Percentiles rank a stretch among this genome's conserved stretches.
phyloP scores from a whole-genome alignment of 2,329 filamentous ascomycete genomes.

The Beauveria sp. region DNA sequence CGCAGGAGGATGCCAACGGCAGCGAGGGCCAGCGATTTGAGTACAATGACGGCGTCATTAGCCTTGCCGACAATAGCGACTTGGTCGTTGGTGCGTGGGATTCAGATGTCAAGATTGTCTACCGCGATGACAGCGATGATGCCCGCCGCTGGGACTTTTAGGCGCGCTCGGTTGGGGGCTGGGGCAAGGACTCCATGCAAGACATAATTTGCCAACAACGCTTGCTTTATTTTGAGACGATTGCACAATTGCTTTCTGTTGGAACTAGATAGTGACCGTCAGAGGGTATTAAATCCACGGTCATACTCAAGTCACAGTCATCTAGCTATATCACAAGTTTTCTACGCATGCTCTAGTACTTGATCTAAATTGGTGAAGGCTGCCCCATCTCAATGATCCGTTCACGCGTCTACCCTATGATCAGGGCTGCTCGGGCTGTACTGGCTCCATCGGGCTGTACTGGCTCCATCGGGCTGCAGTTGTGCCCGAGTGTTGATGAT shows the following conservation, averaged over 20 bases:
- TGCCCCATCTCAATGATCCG: too few species aligned
- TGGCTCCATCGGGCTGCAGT: too few species aligned
- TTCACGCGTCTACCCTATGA: accelerated
- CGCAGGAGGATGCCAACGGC: background rate
- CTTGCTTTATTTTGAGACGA: background rate
- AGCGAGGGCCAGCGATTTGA: background rate
- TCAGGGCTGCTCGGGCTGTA: too few species aligned
- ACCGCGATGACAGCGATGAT: background rate
- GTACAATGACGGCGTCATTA: background rate
- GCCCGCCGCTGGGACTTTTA: background rate
- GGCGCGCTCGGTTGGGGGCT: background rate
- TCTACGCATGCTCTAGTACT: too few species aligned
- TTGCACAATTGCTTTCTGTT: background rate
- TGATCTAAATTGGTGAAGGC: too few species aligned
- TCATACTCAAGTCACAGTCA: too few species aligned
- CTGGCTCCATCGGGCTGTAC: too few species aligned
- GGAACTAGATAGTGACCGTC: background rate
- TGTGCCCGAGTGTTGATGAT: too few species aligned
- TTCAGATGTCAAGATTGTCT: background rate
- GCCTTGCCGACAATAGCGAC: background rate
- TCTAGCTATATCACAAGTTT: too few species aligned
- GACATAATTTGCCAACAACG: background rate
- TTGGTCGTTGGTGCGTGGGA: background rate
- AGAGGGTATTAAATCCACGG: too few species aligned
- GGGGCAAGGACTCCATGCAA: background rate